Percentiles rank a stretch among this genome's conserved stretches.
These are phyloP conservation scores for Pseudognaphalium luteoalbum DNA, from an alignment of 129 eudicot species.

Conservation along the genomic window DNA sequence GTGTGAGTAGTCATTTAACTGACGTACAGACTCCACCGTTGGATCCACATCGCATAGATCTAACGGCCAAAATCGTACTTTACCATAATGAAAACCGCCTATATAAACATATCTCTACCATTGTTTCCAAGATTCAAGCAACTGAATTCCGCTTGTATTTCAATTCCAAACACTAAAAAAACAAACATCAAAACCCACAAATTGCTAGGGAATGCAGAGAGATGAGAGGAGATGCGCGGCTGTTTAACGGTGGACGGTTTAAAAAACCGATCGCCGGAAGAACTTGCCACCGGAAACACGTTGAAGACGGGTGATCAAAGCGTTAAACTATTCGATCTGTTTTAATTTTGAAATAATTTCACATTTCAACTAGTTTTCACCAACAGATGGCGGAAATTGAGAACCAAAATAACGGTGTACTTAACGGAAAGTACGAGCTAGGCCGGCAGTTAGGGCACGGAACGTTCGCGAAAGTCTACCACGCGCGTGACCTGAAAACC, in stretches of 20 bases:
- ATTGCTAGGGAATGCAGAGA: conserved; percentile 83
- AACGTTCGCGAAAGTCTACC: conserved; percentile 81
- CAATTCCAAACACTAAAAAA: conserved; percentile 11
- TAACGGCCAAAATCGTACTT: conserved; percentile 21
- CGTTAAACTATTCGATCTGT: neutral
- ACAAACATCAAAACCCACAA: neutral
- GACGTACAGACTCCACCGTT: conserved; percentile 12
- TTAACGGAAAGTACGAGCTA: conserved; percentile 78
- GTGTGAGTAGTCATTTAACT: conserved; percentile 1
- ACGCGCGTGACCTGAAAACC: conserved; percentile 54
- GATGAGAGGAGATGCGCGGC: conserved; percentile 59
- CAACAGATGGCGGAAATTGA: conserved; percentile 18
- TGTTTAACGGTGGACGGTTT: conserved; percentile 43
- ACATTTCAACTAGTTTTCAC: neutral
- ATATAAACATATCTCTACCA: conserved; percentile 22
- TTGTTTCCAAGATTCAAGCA: conserved; percentile 8
- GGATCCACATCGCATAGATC: conserved; percentile 29
- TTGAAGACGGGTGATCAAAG: conserved; percentile 69
- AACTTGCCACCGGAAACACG: conserved; percentile 90
- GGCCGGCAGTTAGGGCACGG: conserved; percentile 86
- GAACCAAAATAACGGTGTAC: conserved; percentile 42
- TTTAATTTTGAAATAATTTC: neutral
- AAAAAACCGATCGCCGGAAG: conserved; percentile 69
- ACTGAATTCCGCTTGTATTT: neutral
- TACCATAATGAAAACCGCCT: conserved; percentile 20